Conservation (phyloP, 192 early-diverging fungal genomes). For the Coemansia sp. region DNA sequence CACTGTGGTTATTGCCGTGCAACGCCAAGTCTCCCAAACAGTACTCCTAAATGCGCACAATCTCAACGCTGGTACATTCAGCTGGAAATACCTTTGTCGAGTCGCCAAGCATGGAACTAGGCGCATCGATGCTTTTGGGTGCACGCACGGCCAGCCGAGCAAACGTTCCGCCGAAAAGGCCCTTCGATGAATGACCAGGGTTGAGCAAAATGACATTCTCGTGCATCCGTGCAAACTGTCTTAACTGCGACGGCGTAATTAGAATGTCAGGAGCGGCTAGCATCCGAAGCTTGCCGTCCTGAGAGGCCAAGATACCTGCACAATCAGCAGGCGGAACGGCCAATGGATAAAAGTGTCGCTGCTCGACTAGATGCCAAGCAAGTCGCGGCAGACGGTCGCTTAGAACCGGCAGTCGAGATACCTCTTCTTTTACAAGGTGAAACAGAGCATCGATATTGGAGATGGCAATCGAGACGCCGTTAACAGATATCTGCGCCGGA, state of each 20-base stretch:
- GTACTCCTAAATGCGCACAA: slow-evolving; percentile 28
- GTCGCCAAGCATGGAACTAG: slow-evolving; percentile 12
- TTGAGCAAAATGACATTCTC: slow-evolving; percentile 82
- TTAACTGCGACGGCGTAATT: slow-evolving; percentile 72
- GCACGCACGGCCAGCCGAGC: slow-evolving; percentile 73
- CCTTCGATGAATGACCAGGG: slow-evolving; percentile 72
- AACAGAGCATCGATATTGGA: slow-evolving; percentile 74
- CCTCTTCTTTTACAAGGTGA: slow-evolving; percentile 68
- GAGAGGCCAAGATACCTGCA: slow-evolving; percentile 37
- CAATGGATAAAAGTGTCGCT: slow-evolving; percentile 84
- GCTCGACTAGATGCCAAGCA: slow-evolving; percentile 73
- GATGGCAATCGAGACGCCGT: slow-evolving; percentile 78
- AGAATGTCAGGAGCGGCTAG: slow-evolving; percentile 79
- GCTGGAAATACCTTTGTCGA: slow-evolving; percentile 22
- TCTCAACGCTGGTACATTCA: slow-evolving; percentile 33
- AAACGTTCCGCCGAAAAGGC: slow-evolving; percentile 76
- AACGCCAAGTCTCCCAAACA: background rate
- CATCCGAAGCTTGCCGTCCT: slow-evolving; percentile 36
- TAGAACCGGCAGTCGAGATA: slow-evolving; percentile 46
- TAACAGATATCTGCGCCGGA: slow-evolving; percentile 78
- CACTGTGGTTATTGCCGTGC: too few relatives aligned
- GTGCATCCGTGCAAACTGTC: slow-evolving; percentile 66
- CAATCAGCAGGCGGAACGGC: slow-evolving; percentile 58
- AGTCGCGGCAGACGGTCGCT: slow-evolving; percentile 69
- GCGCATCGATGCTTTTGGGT: background rate